phyloP scores from a whole-genome alignment of 306 rosid genomes.

The Astragalus membranaceus region DNA sequence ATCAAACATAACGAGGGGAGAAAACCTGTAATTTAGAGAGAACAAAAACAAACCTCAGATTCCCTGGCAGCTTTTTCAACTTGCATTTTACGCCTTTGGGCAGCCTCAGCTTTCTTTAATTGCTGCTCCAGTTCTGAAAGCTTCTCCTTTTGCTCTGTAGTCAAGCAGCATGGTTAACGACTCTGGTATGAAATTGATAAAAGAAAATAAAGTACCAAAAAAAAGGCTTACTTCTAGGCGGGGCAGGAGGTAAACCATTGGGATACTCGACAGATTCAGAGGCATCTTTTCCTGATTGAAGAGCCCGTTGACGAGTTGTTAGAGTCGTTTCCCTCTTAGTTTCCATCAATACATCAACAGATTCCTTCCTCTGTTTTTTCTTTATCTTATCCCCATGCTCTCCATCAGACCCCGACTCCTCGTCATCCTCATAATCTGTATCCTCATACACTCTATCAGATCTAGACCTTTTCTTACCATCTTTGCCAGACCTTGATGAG shows the following conservation, averaged over 20 bases:
- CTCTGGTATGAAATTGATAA: conserved; percentile 14
- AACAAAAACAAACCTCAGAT: conserved; percentile 59
- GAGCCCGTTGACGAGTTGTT: conserved; percentile 84
- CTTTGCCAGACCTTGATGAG: conserved; percentile 29
- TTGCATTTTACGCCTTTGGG: conserved; percentile 84
- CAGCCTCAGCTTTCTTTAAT: conserved; percentile 91
- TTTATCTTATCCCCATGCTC: conserved; percentile 63
- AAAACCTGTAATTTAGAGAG: neutral
- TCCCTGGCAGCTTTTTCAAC: conserved; percentile 91
- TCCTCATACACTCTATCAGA: conserved; percentile 31
- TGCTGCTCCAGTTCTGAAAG: conserved; percentile 78
- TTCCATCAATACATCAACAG: conserved; percentile 64
- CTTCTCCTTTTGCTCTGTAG: conserved; percentile 84
- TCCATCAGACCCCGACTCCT: conserved; percentile 66
- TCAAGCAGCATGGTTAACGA: conserved; percentile 22
- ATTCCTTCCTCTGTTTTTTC: conserved; percentile 74
- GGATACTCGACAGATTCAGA: conserved; percentile 77
- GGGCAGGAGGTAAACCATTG: conserved; percentile 93
- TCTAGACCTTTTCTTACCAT: conserved; percentile 31
- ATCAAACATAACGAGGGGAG: neutral
- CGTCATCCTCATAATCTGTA: conserved; percentile 56
- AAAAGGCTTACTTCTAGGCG: conserved; percentile 79
- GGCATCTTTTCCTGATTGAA: conserved; percentile 84
- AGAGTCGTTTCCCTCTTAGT: conserved; percentile 69
- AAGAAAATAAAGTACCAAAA: neutral